phyloP scores from a whole-genome alignment of 1,284 basidiomycete genomes.

The Cerrena zonata region DNA sequence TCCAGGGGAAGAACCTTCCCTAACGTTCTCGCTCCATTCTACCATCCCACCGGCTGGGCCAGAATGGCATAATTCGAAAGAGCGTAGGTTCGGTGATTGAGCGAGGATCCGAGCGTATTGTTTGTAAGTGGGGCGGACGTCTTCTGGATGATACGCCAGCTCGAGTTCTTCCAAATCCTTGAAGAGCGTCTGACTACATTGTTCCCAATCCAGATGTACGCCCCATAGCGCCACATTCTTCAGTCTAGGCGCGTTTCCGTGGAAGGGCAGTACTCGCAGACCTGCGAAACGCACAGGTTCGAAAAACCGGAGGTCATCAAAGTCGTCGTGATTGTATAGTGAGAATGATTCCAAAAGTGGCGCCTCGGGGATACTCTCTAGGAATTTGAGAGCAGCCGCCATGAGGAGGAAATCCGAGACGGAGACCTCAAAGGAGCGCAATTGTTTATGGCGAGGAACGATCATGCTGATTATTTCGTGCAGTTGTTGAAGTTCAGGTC shows the following conservation, averaged over 20 bases:
- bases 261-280: conserved; percentile 36
- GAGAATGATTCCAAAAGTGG: conserved; percentile 45
- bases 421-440: conserved; percentile 43
- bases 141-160: conserved; percentile 50
- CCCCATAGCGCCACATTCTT: conserved; percentile 49
- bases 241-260: conserved; percentile 49
- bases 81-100: conserved; percentile 43
- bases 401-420: conserved; percentile 43
- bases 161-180: conserved; percentile 43
- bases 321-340: conserved; percentile 41
- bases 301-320: conserved; percentile 37
- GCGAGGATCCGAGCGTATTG: conserved; percentile 44
- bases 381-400: conserved; percentile 36
- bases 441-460: conserved; percentile 45
- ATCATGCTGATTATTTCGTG: conserved; percentile 41
- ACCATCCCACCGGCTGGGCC: conserved; percentile 41
- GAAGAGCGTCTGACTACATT: conserved; percentile 16
- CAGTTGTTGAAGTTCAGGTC: conserved; percentile 22
- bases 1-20: background rate
- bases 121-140: conserved; percentile 50
- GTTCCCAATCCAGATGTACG: conserved; percentile 58
- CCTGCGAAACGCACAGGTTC: conserved; percentile 24
- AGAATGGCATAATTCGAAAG: conserved; percentile 44
- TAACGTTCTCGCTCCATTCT: conserved; percentile 30
- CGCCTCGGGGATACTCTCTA: conserved; percentile 39